Percentiles rank a stretch among this genome's conserved stretches.
These are phyloP conservation scores for Cenococcum geophilum DNA, from an alignment of 495 filamentous ascomycete species.

Conservation along the genomic window DNA sequence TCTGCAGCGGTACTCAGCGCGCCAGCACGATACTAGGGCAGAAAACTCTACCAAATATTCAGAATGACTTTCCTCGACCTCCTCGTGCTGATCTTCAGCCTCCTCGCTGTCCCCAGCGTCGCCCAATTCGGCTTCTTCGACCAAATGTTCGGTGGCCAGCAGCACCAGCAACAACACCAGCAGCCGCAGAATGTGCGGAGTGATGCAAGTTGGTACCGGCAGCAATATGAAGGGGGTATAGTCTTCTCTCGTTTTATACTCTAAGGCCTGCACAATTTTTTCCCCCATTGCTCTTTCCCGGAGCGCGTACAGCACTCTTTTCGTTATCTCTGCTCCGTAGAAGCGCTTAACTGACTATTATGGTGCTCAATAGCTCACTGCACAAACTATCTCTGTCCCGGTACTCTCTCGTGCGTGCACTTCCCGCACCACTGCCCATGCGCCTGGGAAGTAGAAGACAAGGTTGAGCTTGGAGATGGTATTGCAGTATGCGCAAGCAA, in stretches of 20 bases:
- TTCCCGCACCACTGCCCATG: conserved; percentile 95
- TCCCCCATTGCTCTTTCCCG: background rate
- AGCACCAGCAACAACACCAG: conserved; percentile 54
- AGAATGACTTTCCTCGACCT: conserved; percentile 28
- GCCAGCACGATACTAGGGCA: background rate
- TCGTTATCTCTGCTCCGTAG: background rate
- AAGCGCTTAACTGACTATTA: background rate
- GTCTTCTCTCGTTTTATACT: background rate
- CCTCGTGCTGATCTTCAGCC: conserved; percentile 39
- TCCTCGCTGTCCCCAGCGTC: conserved; percentile 45
- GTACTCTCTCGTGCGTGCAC: conserved; percentile 81
- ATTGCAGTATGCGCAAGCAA: conserved; percentile 73
- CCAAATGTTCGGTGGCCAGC: conserved; percentile 64
- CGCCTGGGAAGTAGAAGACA: conserved; percentile 79
- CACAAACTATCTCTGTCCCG: conserved; percentile 86
- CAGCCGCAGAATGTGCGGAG: conserved; percentile 69
- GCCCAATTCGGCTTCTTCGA: conserved; percentile 75
- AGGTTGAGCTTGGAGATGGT: conserved; percentile 79
- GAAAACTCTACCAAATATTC: background rate
- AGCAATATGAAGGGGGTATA: conserved; percentile 59
- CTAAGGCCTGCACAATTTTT: background rate
- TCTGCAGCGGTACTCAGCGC: conserved; percentile 16
- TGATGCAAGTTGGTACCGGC: conserved; percentile 70
- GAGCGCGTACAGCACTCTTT: background rate
- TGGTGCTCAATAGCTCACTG: conserved; percentile 53